These are phyloP conservation scores for Amanita pseudoporphyria DNA, from an alignment of 768 basidiomycete genomes.

Conservation along the genomic window DNA sequence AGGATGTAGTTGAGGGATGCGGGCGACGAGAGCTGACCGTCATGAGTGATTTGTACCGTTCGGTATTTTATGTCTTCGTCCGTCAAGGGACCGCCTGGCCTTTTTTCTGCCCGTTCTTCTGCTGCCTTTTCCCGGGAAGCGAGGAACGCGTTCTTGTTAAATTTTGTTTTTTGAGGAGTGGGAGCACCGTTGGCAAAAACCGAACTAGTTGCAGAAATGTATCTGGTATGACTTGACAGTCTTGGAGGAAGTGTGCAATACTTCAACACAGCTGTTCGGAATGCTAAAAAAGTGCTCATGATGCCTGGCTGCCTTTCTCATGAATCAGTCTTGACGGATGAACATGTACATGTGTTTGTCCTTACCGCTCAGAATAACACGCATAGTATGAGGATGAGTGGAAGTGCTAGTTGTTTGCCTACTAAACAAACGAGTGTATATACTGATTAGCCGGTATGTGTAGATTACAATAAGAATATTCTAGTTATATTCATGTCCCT, in stretches of 20 bases:
- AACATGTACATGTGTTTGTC: neutral
- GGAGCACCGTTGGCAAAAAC: constrained; percentile 13
- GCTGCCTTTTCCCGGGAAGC: neutral
- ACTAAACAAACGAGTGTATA: neutral
- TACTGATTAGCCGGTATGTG: neutral
- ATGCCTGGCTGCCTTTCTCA: too few relatives aligned
- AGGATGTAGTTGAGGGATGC: constrained; percentile 34
- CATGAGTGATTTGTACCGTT: constrained; percentile 37
- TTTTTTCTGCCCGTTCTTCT: constrained; percentile 6
- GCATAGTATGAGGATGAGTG: too few relatives aligned
- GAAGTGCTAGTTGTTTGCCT: neutral
- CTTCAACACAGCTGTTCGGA: constrained; percentile 17
- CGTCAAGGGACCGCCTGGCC: constrained; percentile 16
- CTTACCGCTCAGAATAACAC: neutral
- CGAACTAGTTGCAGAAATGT: constrained; percentile 14
- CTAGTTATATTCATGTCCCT: neutral
- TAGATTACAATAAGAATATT: neutral
- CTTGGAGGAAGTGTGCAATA: constrained; percentile 2
- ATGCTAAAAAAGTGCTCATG: constrained; percentile 24
- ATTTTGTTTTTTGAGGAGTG: neutral
- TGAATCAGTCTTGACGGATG: neutral
- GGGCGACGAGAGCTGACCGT: constrained; percentile 18
- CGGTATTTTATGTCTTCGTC: constrained; percentile 30
- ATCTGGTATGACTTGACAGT: constrained; percentile 1
- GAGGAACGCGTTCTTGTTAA: constrained; percentile 3